These are phyloP conservation scores for Lepiota venenata DNA, from an alignment of 768 basidiomycete genomes.

Conservation along the genomic window DNA sequence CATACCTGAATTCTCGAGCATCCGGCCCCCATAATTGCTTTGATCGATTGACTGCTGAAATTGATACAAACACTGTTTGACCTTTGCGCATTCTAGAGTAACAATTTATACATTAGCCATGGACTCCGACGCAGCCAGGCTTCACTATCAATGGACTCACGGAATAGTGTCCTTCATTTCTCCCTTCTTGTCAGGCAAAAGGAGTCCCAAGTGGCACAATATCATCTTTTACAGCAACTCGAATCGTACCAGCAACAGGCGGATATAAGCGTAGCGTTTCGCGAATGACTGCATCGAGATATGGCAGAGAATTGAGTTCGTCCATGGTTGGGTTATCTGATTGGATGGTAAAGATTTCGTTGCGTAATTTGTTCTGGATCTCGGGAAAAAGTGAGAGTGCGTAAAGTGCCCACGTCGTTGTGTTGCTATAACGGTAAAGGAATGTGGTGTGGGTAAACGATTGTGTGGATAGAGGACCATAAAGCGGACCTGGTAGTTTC, in stretches of 20 bases:
- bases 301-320: slow-evolving; percentile 58
- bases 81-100: slow-evolving; percentile 37
- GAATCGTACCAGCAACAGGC: slow-evolving; percentile 40
- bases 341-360: slow-evolving; percentile 48
- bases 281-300: slow-evolving; percentile 61
- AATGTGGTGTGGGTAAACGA: too few species aligned
- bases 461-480: too few species aligned
- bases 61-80: slow-evolving; percentile 44
- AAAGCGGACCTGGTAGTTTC: slow-evolving; percentile 47
- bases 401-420: slow-evolving; percentile 57
- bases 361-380: slow-evolving; percentile 52
- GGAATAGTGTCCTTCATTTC: slow-evolving; percentile 32
- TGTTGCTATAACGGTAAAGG: slow-evolving; percentile 26
- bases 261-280: slow-evolving; percentile 58
- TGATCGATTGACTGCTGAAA: slow-evolving; percentile 48
- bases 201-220: slow-evolving; percentile 47
- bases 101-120: not conserved
- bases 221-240: slow-evolving; percentile 50
- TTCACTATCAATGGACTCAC: slow-evolving; percentile 19
- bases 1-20: slow-evolving; percentile 54
- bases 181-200: slow-evolving; percentile 40
- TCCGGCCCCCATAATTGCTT: slow-evolving; percentile 61
- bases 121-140: too few species aligned
- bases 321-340: slow-evolving; percentile 69
- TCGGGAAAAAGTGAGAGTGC: slow-evolving; percentile 45